Evolutionary conservation across 805 yeast species (phyloP), one percentile per base, ranked within the genome.

Genomic region (Wickerhamiella kurtzmanii): DNA sequence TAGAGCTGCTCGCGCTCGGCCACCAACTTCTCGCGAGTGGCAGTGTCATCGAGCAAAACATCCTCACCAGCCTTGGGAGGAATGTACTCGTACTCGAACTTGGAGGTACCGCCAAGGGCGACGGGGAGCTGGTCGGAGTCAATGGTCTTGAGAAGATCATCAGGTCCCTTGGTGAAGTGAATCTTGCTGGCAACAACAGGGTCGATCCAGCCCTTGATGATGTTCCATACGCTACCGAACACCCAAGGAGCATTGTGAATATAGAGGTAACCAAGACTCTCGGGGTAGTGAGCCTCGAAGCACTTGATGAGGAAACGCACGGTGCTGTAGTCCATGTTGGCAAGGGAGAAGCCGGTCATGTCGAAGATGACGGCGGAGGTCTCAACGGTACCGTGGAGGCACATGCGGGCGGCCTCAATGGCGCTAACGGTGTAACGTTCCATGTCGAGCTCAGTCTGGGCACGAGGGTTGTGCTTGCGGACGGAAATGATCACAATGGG

Each of bases 201-300:
- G 61, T 92, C 97, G 48, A 89, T 70, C 97, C 96, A 89, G 56
- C 80, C 79, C 64, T 85, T 86, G 57, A 92, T 78, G 55, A 89
- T 76, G 55, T 80, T 82, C 97, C 98, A 92, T 50, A 89, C 84
- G 20, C 96, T 89, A 44, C 83, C 77, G 68, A 92, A 92, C 46
- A 92, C 77, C 97, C 96, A 87, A 22, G 98, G 98, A 0, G 98
- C 96, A 57, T 83, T 82, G 67, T 86, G 95, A 50, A 92, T 82
- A 54, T 86, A 74, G 45, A 92, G 68, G 47, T 75, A 76, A 16
- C 95, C 96, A 50, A 92, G 72, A 37, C 85, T 80, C 65, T 92
- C 98, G 1, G 98, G 98, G 63, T 89, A 92, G 61, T 89, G 95
- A 0, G 95, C 94, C 69, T 92, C 97, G 64, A 92, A 87, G 50